phyloP scores from a whole-genome alignment of 306 rosid species.

The Rosa multiflora region DNA sequence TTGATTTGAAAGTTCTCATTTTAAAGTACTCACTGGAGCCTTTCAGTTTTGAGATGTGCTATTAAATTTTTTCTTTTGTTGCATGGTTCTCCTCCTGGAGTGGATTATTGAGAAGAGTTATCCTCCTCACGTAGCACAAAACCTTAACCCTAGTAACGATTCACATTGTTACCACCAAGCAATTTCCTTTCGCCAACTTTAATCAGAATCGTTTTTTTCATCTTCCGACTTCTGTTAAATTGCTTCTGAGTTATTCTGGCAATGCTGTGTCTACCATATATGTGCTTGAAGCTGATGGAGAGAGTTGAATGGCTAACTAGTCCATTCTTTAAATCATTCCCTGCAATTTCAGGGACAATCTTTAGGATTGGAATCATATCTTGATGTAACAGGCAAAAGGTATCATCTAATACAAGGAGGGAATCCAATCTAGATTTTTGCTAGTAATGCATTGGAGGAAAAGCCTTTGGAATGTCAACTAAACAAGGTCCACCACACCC shows the following conservation, averaged over 20 bases:
- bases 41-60: too few relatives aligned
- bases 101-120: not conserved
- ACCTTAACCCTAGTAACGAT: too few relatives aligned
- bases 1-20: too few relatives aligned
- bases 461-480: slow-evolving; percentile 12
- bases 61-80: too few relatives aligned
- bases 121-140: not conserved
- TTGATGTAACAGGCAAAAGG: not conserved
- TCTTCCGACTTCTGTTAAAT: not conserved
- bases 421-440: not conserved
- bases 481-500: slow-evolving; percentile 7
- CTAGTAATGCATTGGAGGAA: not conserved
- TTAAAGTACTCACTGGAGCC: too few relatives aligned
- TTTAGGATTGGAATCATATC: not conserved
- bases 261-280: not conserved
- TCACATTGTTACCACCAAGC: not conserved
- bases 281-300: not conserved
- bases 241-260: not conserved
- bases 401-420: not conserved
- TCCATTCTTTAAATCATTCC: not conserved
- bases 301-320: not conserved
- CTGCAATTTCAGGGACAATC: not conserved
- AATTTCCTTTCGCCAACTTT: not conserved
- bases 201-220: not conserved
- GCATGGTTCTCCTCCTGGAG: too few relatives aligned